Base-by-base conservation (phyloP, 2,329 filamentous ascomycete genomes). In the Cladosporium colombiae region DNA sequence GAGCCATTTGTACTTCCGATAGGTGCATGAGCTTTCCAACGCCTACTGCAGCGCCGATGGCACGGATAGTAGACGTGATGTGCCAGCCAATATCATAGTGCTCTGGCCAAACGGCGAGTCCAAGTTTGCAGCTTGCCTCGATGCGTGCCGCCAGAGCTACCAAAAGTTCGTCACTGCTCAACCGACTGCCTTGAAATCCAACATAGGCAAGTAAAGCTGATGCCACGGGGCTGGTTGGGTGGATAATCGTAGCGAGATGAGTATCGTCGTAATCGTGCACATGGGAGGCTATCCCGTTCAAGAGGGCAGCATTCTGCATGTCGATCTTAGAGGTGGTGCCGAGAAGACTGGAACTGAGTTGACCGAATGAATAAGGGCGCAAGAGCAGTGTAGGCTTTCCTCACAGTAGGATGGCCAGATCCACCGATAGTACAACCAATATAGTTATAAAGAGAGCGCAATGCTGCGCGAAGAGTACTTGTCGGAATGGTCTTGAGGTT, bases 51-150 rank as follows among this genome's bases (percentile, higher is more conserved):
- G 83, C 83, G 10, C 84, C 83, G 16, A 86, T 81, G 0, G 80
- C 81, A 2, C 84, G 84, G 0, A 81, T 81, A 0, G 82, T 83
- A 31, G 79, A 81, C 2, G 83, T 85, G 65, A 85, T 85, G 70
- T 86, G 83, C 83, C 84, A 86, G 18, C 84, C 84, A 6, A 83
- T 75, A 72, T 85, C 81, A 71, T 86, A 86, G 72, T 86, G 84
- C 44, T 81, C 76, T 0, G 84, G 83, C 76, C 79, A 85, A 10
- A 86, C 83, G 0, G 81, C 78, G 27, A 85, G 71, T 0, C 84
- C 84, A 5, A 84, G 71, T 72, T 85, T 84, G 68, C 83, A 84
- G 68, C 83, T 81, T 0, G 81, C 78, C 72, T 86, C 84, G 52
- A 86, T 80, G 10, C 84, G 84, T 0, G 80, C 81, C 1, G 83